phyloP scores from a whole-genome alignment of 2,329 filamentous ascomycete species.

The Trichoderma sp. region DNA sequence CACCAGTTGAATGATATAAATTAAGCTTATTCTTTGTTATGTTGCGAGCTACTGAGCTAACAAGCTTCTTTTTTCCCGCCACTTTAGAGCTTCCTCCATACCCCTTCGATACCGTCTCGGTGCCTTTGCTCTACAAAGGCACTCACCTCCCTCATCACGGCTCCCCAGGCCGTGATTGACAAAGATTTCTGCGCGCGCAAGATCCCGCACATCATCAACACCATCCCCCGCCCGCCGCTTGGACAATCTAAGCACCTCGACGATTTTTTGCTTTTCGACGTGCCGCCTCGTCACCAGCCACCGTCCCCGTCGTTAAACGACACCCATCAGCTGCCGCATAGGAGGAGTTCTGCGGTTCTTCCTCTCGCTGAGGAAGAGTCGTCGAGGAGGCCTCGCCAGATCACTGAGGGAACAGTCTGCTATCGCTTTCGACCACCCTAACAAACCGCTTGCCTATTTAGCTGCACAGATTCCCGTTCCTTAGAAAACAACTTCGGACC shows the following conservation, averaged over 20 bases:
- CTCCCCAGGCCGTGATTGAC: conserved; percentile 64
- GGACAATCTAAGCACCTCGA: conserved; percentile 52
- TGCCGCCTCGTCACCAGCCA: conserved; percentile 47
- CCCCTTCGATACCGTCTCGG: conserved; percentile 25
- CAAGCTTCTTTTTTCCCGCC: background rate
- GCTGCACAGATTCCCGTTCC: conserved; percentile 25
- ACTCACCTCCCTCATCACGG: conserved; percentile 53
- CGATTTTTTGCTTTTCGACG: conserved; percentile 53
- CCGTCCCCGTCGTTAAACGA: conserved; percentile 58
- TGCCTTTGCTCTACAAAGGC: conserved; percentile 71
- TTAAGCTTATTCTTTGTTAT: background rate
- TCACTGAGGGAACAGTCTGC: conserved; percentile 84
- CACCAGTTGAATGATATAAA: background rate
- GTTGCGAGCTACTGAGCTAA: background rate
- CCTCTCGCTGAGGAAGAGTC: conserved; percentile 99
- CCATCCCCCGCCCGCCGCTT: conserved; percentile 55
- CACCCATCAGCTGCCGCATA: conserved; percentile 98
- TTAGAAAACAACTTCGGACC: conserved; percentile 7
- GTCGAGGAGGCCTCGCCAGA: conserved; percentile 97
- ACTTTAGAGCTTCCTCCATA: background rate
- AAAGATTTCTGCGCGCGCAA: conserved; percentile 70
- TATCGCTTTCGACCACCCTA: conserved; percentile 97
- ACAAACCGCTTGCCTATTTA: conserved; percentile 53
- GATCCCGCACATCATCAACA: conserved; percentile 68
- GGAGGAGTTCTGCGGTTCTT: conserved; percentile 97